Evolutionary conservation across 176 grass and related monocot species (phyloP).

Genomic region (Echinochloa phyllopogon): DNA sequence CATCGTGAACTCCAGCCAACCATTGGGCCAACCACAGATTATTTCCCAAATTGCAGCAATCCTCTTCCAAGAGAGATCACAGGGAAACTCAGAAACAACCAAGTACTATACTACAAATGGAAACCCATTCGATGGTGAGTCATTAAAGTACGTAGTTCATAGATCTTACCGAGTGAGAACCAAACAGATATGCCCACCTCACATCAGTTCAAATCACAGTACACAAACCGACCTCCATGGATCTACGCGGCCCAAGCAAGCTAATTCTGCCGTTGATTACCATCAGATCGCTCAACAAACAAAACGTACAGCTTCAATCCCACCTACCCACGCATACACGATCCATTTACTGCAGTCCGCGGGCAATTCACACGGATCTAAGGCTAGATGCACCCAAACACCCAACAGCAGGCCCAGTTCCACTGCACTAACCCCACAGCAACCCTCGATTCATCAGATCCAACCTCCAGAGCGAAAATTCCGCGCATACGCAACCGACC

Average conservation of each 20-base stretch:
- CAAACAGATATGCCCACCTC: not conserved
- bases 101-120: conserved; percentile 14
- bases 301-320: not conserved
- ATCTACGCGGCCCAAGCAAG: not conserved
- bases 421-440: not conserved
- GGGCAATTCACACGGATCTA: conserved; percentile 31
- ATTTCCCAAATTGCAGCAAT: not conserved
- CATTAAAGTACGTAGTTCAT: not conserved
- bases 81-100: not conserved
- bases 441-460: conserved; percentile 30
- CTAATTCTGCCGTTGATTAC: not conserved
- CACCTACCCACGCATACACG: not conserved
- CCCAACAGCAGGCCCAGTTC: not conserved
- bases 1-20: not conserved
- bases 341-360: not conserved
- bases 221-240: not conserved
- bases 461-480: not conserved
- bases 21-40: not conserved
- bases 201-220: not conserved
- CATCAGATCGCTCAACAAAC: not conserved
- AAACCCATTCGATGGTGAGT: not conserved
- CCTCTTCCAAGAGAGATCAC: not conserved
- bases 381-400: not conserved
- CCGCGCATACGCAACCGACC: not conserved
- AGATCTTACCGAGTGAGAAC: conserved; percentile 8